Conservation (phyloP, 306 rosid genomes). For the Malus orientalis region DNA sequence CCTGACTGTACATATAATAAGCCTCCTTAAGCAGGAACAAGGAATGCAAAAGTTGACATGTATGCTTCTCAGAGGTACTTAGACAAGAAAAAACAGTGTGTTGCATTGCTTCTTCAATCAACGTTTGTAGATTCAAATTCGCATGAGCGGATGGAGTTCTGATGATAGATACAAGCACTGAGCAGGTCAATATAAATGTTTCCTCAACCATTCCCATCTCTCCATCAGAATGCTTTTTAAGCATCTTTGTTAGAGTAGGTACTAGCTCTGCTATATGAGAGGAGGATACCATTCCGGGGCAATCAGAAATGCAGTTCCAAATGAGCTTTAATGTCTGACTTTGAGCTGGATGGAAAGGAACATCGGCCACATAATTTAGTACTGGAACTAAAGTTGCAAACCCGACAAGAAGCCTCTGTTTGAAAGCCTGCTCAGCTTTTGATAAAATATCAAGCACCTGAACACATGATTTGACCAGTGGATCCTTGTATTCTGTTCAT, state of each 20-base stretch:
- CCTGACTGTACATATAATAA: conserved; percentile 45
- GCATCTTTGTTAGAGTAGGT: conserved; percentile 53
- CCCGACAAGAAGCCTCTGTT: conserved; percentile 70
- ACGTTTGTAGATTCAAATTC: conserved; percentile 35
- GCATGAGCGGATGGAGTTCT: conserved; percentile 56
- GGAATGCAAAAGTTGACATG: conserved; percentile 53
- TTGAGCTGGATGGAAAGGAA: conserved; percentile 88
- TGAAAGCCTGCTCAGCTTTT: conserved; percentile 61
- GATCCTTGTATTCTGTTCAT: conserved; percentile 72
- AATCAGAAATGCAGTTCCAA: conserved; percentile 63
- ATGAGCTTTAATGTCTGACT: conserved; percentile 63
- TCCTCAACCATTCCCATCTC: conserved; percentile 72
- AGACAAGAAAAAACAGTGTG: conserved; percentile 65
- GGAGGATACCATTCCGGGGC: conserved; percentile 67
- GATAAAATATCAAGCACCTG: conserved; percentile 72
- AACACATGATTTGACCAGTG: conserved; percentile 64
- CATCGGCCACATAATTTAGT: conserved; percentile 59
- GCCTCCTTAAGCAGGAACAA: conserved; percentile 78
- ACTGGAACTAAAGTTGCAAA: conserved; percentile 81
- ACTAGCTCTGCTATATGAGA: conserved; percentile 64
- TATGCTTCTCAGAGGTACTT: conserved; percentile 38
- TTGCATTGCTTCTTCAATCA: conserved; percentile 48
- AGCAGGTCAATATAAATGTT: conserved; percentile 57
- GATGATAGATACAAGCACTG: conserved; percentile 53
- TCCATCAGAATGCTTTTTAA: conserved; percentile 56